Evolutionary conservation across 306 rosid species (phyloP).

Genomic region (Purshia tridentata): DNA sequence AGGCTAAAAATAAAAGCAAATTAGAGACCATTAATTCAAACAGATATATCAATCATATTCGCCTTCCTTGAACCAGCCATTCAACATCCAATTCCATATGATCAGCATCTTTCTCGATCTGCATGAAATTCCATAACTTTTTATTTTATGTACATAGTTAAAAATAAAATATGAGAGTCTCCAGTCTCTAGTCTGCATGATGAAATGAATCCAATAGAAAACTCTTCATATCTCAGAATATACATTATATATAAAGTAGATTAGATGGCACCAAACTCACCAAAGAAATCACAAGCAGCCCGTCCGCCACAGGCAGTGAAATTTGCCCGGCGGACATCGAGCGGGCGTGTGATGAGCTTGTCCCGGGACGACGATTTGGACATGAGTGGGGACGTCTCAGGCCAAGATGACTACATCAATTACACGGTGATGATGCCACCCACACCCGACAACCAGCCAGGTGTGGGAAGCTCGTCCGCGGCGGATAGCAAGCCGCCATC

Average conservation of each 20-base stretch:
- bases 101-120: no score
- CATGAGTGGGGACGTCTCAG: conserved; percentile 46
- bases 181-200: neutral
- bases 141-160: neutral
- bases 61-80: neutral
- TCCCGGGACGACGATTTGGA: conserved; percentile 71
- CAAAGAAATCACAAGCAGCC: conserved; percentile 38
- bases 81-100: neutral
- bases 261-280: conserved; percentile 35
- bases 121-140: neutral
- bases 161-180: neutral
- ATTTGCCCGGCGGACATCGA: conserved; percentile 56
- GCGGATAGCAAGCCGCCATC: conserved; percentile 36
- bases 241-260: no score
- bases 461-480: neutral
- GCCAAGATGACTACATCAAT: conserved; percentile 61
- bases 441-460: conserved; percentile 80
- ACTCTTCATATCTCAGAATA: no score
- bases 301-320: conserved; percentile 47
- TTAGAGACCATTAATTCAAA: conserved; percentile 1
- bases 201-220: neutral
- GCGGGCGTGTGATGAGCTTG: conserved; percentile 58
- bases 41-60: neutral
- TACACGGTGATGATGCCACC: conserved; percentile 88
- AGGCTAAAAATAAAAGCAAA: conserved; percentile 12